Conservation (phyloP, 1,139 yeast species). For the Hemisphaericaspora xylofermentans region DNA sequence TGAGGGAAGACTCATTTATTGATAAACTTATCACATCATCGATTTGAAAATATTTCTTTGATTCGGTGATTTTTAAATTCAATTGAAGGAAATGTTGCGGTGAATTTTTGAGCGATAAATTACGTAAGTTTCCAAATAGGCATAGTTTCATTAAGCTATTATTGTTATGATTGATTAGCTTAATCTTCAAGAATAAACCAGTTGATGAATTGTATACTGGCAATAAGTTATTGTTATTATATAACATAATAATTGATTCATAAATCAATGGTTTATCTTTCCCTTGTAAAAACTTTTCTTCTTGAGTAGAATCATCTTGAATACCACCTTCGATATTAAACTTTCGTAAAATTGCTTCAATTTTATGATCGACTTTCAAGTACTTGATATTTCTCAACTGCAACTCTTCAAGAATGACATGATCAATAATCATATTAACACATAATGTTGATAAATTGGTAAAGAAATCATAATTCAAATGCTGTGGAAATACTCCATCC, state of each 20-base stretch:
- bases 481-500: slow-evolving; percentile 15
- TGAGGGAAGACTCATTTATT: slow-evolving; percentile 17
- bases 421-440: slow-evolving; percentile 60
- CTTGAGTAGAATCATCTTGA: slow-evolving; percentile 2
- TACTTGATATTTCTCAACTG: slow-evolving; percentile 39
- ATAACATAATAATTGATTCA: slow-evolving; percentile 34
- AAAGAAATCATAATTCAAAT: slow-evolving; percentile 50
- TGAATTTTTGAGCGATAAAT: slow-evolving; percentile 17
- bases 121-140: slow-evolving; percentile 33
- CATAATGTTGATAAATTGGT: slow-evolving; percentile 49
- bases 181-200: slow-evolving; percentile 34
- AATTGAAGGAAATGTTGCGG: slow-evolving; percentile 19
- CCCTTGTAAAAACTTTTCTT: slow-evolving; percentile 2
- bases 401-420: slow-evolving; percentile 63
- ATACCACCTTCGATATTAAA: slow-evolving; percentile 13
- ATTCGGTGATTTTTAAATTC: slow-evolving; percentile 22
- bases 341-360: slow-evolving; percentile 12
- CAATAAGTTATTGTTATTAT: slow-evolving; percentile 32
- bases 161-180: slow-evolving; percentile 23
- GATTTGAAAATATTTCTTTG: slow-evolving; percentile 28
- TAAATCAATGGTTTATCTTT: slow-evolving; percentile 16
- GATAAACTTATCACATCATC: slow-evolving; percentile 28
- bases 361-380: slow-evolving; percentile 21
- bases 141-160: slow-evolving; percentile 28
- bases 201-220: slow-evolving; percentile 39